A percentile compares a stretch with the other conserved stretches of the same genome.
phyloP scores from a whole-genome alignment of 2,329 filamentous ascomycete species.

The Colletotrichum cuscutae region DNA sequence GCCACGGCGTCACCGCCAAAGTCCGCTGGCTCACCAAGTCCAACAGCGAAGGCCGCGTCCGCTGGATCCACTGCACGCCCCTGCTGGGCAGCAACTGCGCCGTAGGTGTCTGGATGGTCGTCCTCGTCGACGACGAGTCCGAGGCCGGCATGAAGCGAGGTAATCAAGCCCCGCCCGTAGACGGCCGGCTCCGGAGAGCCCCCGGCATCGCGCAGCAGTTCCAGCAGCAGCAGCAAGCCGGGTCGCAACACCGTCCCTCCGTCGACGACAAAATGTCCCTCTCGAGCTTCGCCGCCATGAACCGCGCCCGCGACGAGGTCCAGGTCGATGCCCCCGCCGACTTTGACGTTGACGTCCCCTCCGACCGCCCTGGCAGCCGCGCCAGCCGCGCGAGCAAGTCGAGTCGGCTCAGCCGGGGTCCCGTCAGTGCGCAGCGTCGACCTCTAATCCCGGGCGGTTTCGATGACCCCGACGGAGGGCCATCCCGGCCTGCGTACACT shows the following conservation, averaged over 20 bases:
- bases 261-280: conserved; percentile 37
- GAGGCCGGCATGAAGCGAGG: conserved; percentile 26
- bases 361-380: conserved; percentile 21
- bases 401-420: conserved; percentile 18
- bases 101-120: conserved; percentile 83
- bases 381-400: conserved; percentile 18
- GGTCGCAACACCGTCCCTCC: not conserved
- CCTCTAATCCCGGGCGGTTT: not conserved
- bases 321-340: conserved; percentile 1
- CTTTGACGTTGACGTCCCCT: not conserved
- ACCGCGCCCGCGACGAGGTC: conserved; percentile 18
- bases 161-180: conserved; percentile 41
- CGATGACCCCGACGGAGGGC: not conserved
- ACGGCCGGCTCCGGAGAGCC: conserved; percentile 29
- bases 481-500: conserved; percentile 1
- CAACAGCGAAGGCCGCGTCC: conserved; percentile 67
- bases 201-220: not conserved
- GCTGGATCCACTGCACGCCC: conserved; percentile 84
- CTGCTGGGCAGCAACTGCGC: conserved; percentile 72
- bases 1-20: conserved; percentile 78
- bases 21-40: conserved; percentile 73
- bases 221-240: not conserved
- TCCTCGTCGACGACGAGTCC: conserved; percentile 74
- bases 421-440: not conserved
- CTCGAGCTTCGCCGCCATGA: conserved; percentile 34